Evolutionary conservation across 1,284 basidiomycete genomes (phyloP).

Genomic region (Ceratobasidium sp.): DNA sequence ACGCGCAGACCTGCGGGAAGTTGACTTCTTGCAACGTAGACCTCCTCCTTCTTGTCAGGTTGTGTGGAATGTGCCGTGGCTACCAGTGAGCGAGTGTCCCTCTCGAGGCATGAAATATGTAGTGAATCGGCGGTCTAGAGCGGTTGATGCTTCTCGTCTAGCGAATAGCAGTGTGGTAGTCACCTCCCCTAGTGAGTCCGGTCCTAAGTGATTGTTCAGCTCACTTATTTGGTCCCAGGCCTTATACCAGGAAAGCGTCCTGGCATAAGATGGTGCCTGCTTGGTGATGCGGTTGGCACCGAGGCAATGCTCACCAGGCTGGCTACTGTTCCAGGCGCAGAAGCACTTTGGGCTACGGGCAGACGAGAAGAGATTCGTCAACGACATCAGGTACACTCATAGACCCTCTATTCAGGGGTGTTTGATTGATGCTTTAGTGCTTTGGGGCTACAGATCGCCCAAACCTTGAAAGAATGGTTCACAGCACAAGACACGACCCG

Average conservation of each 20-base stretch:
- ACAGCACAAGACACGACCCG: too few species aligned
- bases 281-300: neutral
- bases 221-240: too few species aligned
- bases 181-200: conserved; percentile 9
- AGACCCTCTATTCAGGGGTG: too few species aligned
- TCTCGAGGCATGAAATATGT: neutral
- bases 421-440: too few species aligned
- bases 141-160: neutral
- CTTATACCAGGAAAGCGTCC: conserved; percentile 10
- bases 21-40: conserved; percentile 4
- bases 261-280: conserved; percentile 8
- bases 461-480: too few species aligned
- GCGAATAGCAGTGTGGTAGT: conserved; percentile 10
- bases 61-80: conserved; percentile 19
- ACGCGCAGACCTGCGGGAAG: conserved; percentile 5
- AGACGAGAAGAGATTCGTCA: too few species aligned
- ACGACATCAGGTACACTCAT: too few species aligned
- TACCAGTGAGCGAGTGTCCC: conserved; percentile 13
- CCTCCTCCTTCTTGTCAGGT: conserved; percentile 15
- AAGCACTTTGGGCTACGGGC: too few species aligned
- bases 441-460: too few species aligned
- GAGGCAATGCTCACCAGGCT: conserved; percentile 13
- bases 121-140: neutral
- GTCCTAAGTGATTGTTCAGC: neutral
- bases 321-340: too few species aligned